Evolutionary conservation across 768 basidiomycete species (phyloP), one percentile per base, ranked within the genome.

Genomic region (Boletus sp.): DNA sequence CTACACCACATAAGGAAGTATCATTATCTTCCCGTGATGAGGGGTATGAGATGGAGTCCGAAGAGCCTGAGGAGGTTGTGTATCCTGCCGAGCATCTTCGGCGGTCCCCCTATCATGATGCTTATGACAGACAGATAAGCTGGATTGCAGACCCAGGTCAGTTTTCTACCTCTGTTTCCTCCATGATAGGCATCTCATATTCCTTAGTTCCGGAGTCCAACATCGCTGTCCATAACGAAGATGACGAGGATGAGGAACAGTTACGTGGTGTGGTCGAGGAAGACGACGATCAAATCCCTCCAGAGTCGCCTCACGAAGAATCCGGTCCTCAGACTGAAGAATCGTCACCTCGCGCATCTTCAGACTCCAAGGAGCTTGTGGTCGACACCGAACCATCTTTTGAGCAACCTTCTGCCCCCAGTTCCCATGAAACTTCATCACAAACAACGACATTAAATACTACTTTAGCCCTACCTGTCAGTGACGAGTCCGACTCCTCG

Each of bases 131-230:
- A 58, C 79, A 84, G 60, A 82, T 84, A 42, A 92, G 89, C 63
- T 92, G 89, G 89, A 75, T 88, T 35, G 88, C 86, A 39, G 82
- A 84, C 44, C 85, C 80, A 66, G 83, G 89, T 88, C 62, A 61
- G 82, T 64, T 29, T 32, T 56, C 48, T 56, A 42, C 33, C 23
- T n/a, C 42, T 46, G 2, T 30, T 33, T 38, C n/a, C 55, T 46
- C 40, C 34, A 33, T 50, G 44, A 61, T 57, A 42, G 21, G 10
- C 29, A n/a, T 53, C 48, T 61, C 15, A 68, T 45, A 13, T 32
- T 30, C 27, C 29, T 30, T 56, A 83, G 84, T 83, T 23, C 80
- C 80, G 41, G 83, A 85, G 64, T 78, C 80, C 50, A 84, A 79
- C 27, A 86, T 86, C 66, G 84, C 83, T 35, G 76, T 87, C 38